These are phyloP conservation scores for Fusarium continuum DNA, from an alignment of 2,329 filamentous ascomycete genomes.

Conservation along the genomic window DNA sequence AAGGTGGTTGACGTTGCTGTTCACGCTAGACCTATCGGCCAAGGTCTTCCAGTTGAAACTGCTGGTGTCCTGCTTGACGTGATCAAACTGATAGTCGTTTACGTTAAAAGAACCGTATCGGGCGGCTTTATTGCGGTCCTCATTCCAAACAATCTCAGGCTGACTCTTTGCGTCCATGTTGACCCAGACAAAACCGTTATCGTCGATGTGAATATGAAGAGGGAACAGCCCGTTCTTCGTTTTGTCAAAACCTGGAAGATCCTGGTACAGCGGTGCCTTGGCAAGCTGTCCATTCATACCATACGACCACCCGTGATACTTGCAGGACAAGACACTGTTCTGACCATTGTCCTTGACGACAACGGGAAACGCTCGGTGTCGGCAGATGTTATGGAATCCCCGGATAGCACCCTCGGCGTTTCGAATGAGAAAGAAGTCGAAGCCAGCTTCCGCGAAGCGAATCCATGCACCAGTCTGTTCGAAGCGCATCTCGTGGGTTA, in stretches of 20 bases:
- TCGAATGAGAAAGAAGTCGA: constrained; percentile 62
- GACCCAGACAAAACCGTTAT: constrained; percentile 65
- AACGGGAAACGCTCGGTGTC: constrained; percentile 68
- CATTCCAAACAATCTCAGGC: constrained; percentile 60
- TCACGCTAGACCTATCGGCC: constrained; percentile 42
- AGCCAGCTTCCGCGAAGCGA: constrained; percentile 63
- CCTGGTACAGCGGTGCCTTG: constrained; percentile 68
- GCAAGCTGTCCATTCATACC: constrained; percentile 66
- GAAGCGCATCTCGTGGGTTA: constrained; percentile 62
- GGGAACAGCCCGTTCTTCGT: constrained; percentile 63
- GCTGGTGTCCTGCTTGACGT: constrained; percentile 63
- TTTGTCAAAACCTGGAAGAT: constrained; percentile 64
- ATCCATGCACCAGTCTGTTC: constrained; percentile 64
- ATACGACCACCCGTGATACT: constrained; percentile 71
- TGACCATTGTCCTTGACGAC: constrained; percentile 60
- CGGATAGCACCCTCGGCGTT: constrained; percentile 65
- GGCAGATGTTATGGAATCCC: constrained; percentile 70
- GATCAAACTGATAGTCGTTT: constrained; percentile 64
- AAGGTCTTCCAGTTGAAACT: constrained; percentile 69
- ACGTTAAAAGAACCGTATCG: constrained; percentile 57
- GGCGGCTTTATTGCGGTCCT: constrained; percentile 54
- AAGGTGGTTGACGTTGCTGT: constrained; percentile 51
- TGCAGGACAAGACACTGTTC: constrained; percentile 63
- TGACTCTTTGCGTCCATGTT: constrained; percentile 60
- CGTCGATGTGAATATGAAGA: constrained; percentile 63